phyloP scores from a whole-genome alignment of 2,329 filamentous ascomycete species.

The Cadophora malorum region DNA sequence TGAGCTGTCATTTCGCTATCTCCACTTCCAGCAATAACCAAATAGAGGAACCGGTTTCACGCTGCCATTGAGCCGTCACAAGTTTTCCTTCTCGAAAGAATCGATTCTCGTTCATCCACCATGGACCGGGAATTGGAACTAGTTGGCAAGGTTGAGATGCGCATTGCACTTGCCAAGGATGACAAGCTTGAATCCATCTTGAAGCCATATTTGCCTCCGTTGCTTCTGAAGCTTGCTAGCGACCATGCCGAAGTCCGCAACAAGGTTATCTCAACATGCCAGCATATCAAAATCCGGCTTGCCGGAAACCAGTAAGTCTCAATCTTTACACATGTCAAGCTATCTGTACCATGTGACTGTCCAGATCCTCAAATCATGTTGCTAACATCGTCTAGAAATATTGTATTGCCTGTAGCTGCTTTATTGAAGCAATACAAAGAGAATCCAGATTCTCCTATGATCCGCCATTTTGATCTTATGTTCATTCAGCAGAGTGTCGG shows the following conservation, averaged over 20 bases:
- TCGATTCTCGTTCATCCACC: slow-evolving; percentile 28
- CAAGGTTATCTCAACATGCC: slow-evolving; percentile 76
- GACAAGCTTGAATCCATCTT: slow-evolving; percentile 80
- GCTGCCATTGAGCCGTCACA: neutral
- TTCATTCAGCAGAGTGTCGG: slow-evolving; percentile 87
- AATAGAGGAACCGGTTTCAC: neutral
- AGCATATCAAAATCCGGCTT: slow-evolving; percentile 70
- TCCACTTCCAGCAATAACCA: neutral
- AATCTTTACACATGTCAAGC: neutral
- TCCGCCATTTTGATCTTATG: slow-evolving; percentile 86
- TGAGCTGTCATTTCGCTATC: slow-evolving; percentile 5
- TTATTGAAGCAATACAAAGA: slow-evolving; percentile 91
- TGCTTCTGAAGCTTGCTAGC: slow-evolving; percentile 86
- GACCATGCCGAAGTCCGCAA: slow-evolving; percentile 80
- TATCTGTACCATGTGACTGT: neutral
- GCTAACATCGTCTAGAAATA: slow-evolving; percentile 45
- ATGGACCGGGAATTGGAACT: slow-evolving; percentile 70
- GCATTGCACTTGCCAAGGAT: slow-evolving; percentile 76
- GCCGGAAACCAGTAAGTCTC: slow-evolving; percentile 45
- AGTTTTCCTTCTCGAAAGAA: neutral
- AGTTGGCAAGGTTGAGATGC: slow-evolving; percentile 83
- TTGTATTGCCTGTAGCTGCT: slow-evolving; percentile 83
- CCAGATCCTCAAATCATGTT: neutral
- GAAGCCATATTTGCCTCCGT: slow-evolving; percentile 77
- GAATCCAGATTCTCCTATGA: slow-evolving; percentile 67